A percentile compares a stretch with the other conserved stretches of the same genome.
Conservation (phyloP, 2,329 filamentous ascomycete species). For the Orbilia javanica region DNA sequence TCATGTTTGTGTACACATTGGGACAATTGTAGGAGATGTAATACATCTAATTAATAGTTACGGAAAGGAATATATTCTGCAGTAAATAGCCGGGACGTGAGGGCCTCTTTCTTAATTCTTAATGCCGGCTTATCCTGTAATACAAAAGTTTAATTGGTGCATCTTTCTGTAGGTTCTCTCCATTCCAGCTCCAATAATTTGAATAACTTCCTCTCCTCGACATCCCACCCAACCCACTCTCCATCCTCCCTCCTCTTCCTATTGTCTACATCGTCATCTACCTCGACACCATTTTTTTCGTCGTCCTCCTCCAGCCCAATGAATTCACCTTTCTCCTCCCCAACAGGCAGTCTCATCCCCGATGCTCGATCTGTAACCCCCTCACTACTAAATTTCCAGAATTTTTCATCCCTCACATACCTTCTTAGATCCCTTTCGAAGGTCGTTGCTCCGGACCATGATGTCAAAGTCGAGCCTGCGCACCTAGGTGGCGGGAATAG, state of each 20-base stretch:
- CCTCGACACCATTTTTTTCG: conserved; percentile 72
- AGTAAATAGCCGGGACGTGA: too few species aligned
- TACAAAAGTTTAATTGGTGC: conserved; percentile 24
- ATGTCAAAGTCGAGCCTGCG: conserved; percentile 85
- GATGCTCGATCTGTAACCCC: conserved; percentile 78
- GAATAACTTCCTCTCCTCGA: conserved; percentile 55
- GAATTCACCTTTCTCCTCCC: conserved; percentile 62
- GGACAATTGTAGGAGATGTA: too few species aligned
- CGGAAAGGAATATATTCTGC: too few species aligned
- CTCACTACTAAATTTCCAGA: conserved; percentile 90
- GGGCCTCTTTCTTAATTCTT: not conserved
- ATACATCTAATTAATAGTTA: too few species aligned
- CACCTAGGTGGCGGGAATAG: conserved; percentile 91
- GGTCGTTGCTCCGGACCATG: conserved; percentile 89
- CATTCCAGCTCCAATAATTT: conserved; percentile 43
- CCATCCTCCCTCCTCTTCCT: conserved; percentile 65
- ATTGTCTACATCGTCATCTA: conserved; percentile 75
- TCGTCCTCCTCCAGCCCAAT: conserved; percentile 65
- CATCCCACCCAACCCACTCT: conserved; percentile 54
- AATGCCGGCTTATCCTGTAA: too few species aligned
- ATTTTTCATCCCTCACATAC: conserved; percentile 79
- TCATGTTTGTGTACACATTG: too few species aligned
- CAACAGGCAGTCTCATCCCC: conserved; percentile 73
- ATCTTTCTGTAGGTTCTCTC: conserved; percentile 46
- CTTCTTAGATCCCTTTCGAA: conserved; percentile 87